Base-by-base conservation (phyloP, 1,139 yeast genomes). In the Suhomyces coccinellae region DNA sequence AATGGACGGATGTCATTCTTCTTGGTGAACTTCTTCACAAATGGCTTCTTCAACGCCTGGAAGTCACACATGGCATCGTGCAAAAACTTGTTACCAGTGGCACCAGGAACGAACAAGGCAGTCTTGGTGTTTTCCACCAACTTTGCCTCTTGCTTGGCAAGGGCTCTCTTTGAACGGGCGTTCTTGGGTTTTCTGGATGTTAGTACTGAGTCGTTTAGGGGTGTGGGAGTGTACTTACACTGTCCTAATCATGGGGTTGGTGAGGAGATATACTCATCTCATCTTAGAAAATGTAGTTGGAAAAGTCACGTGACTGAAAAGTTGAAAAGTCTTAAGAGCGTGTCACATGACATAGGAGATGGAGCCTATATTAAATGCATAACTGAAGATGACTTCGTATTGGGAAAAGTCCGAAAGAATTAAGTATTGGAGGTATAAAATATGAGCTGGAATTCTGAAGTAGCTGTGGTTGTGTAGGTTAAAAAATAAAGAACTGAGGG, bases 81-180 rank as follows among this genome's bases (percentile, higher is more conserved):
- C 44, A 90, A 73, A 10, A 87, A 69, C 65, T 87, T 84, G 66
- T 81, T 88, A 41, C 93, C 76, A 31, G 90, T 85, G 44, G 87
- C 73, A 5, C 99, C 99, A 17, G 97, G 97, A 38, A 93, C 84
- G 61, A 93, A 93, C 48, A 93, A 76, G 0, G 97, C 98, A 45
- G 82, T 79, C 69, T 95, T 95, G 53, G 87, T 83, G 66, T 93
- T 91, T 65, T 93, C 99, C 12, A 85, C 86, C 43, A 89, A 68
- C 70, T 90, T 93, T 46, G 98, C 83, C 60, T 89, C 97, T 57
- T 82, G 85, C 59, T 87, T 86, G 50, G 91, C 96, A 56, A 91
- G 66, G 12, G 96, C 98, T 66, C 99, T 83, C 73, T 95, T 95
- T 45, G 97, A 82, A 63, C 99, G 89, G 47, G 97, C 97, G 62